Evolutionary conservation across 1,139 yeast species (phyloP), one percentile per base, ranked within the genome.

Genomic region (Petasospora fabianii): DNA sequence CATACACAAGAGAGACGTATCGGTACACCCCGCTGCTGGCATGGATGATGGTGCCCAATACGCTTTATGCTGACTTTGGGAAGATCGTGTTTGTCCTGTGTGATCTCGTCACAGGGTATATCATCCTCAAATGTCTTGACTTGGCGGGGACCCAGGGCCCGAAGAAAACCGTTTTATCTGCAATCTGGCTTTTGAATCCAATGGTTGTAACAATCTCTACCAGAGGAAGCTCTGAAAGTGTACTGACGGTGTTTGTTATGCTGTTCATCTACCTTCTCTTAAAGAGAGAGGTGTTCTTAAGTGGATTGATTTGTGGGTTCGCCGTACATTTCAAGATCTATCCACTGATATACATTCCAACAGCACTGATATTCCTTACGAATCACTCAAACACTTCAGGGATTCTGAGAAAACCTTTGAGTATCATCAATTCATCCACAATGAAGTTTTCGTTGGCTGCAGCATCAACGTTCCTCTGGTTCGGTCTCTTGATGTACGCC

Each of bases 191-290:
- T 29, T 68, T 87, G 51, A 92, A 92, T 59, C 98, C 98, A 11
- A 85, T 92, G 94, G 98, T 90, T 0, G 78, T 84, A 24, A 88
- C 96, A 2, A 92, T 92, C 32, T 82, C 95, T 47, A 88, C 97
- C 0, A 68, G 98, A 40, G 98, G 98, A 1, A 85, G 95, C 16
- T 84, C 96, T 0, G 98, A 92, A 58, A 90, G 97, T 46, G 70
- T 92, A 2, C 65, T 92, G 33, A 87, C 95, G 1, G 90, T 85
- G 19, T 67, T 90, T 53, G 74, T 88, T 4, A 75, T 88, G 72
- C 59, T 73, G 12, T 67, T 82, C 31, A 66, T 85, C 2, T 79
- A 75, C 49, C 62, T 51, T 30, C 54, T 77, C 27, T 43, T 65
- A 26, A 58, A 57, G 10, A 61, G 64, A 2, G 55, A 65, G 22